phyloP scores from a whole-genome alignment of 495 filamentous ascomycete genomes.

The Aspergillus carlsbadensis region DNA sequence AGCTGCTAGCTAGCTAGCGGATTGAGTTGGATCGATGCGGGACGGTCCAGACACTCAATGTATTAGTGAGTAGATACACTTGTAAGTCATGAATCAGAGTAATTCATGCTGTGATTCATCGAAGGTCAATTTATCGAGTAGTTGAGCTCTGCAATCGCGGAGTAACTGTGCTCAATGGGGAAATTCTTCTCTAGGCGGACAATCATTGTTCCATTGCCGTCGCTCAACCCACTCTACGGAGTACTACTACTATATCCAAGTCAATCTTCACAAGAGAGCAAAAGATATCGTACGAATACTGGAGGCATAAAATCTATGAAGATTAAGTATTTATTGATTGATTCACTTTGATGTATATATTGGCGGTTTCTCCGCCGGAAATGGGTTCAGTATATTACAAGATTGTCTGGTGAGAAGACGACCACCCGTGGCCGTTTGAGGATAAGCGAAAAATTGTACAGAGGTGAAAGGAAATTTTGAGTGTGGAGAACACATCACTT shows the following conservation, averaged over 20 bases:
- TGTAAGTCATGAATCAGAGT: neutral
- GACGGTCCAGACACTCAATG: neutral
- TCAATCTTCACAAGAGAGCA: no score
- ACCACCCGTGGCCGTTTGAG: conserved; percentile 27
- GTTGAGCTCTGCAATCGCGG: conserved; percentile 10
- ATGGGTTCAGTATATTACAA: conserved; percentile 42
- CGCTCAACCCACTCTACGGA: neutral
- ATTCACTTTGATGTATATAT: conserved; percentile 13
- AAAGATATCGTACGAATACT: neutral
- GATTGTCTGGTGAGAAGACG: conserved; percentile 23
- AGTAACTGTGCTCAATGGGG: conserved; percentile 29
- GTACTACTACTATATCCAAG: no score
- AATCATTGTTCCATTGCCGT: conserved; percentile 29
- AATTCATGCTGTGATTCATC: neutral
- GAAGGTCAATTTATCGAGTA: neutral
- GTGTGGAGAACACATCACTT: conserved; percentile 13
- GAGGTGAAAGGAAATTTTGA: conserved; percentile 19
- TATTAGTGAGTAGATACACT: neutral
- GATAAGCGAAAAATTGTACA: conserved; percentile 24
- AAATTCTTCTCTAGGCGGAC: conserved; percentile 36
- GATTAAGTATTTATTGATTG: neutral
- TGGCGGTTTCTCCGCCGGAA: conserved; percentile 17
- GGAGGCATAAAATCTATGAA: neutral
- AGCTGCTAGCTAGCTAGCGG: neutral
- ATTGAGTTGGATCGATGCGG: neutral